phyloP scores from a whole-genome alignment of 768 basidiomycete species.

The Lentinula sp. region DNA sequence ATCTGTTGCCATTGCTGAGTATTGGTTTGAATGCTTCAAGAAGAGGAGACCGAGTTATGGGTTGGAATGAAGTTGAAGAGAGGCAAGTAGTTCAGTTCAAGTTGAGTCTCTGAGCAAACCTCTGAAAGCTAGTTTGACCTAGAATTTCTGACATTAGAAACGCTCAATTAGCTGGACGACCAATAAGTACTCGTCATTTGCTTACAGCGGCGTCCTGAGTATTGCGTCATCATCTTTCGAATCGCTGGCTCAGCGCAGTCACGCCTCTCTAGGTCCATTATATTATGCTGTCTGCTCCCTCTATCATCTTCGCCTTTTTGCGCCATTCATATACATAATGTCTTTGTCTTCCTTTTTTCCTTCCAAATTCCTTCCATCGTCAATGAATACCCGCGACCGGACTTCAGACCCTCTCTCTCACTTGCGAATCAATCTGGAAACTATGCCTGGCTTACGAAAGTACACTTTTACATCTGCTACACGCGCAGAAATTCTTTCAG shows the following conservation, averaged over 20 bases:
- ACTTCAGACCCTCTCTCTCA: constrained; percentile 61
- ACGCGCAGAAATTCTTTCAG: constrained; percentile 75
- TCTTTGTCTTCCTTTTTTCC: constrained; percentile 28
- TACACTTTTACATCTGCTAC: constrained; percentile 70
- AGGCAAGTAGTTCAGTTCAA: no score
- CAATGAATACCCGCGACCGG: constrained; percentile 51
- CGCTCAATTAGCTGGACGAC: no score
- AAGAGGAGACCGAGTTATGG: no score
- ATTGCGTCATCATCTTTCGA: neutral
- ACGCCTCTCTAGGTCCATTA: neutral
- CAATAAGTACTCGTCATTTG: no score
- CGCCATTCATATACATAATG: neutral
- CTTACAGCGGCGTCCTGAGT: no score
- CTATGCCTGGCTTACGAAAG: constrained; percentile 75
- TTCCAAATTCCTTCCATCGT: constrained; percentile 42
- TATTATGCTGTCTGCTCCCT: neutral
- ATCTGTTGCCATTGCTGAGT: no score
- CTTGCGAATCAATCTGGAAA: constrained; percentile 71
- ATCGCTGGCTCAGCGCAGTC: neutral
- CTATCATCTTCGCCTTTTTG: neutral
- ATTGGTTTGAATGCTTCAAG: no score
- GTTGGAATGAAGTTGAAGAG: no score
- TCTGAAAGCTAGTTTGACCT: no score
- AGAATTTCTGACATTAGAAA: no score
- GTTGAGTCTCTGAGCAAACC: no score